Percentiles rank a stretch among this genome's conserved stretches.
Evolutionary conservation across 352 stramenopile genomes (phyloP).

Genomic region (Pythium grandisporangium): DNA sequence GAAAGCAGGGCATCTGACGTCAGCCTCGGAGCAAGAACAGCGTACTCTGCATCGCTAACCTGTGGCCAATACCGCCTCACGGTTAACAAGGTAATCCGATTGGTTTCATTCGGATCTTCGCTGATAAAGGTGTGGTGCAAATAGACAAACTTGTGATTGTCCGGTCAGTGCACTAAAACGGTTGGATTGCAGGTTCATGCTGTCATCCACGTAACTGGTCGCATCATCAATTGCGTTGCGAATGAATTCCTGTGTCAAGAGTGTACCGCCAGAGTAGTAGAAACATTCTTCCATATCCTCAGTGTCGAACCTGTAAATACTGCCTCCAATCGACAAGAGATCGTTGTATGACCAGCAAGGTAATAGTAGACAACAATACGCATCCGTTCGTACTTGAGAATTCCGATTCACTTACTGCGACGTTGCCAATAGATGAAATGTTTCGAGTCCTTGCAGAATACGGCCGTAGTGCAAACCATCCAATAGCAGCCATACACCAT

Average conservation of each 20-base stretch:
- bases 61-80: not conserved
- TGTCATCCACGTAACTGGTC: not conserved
- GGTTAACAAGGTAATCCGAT: too few species aligned
- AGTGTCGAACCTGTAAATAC: not conserved
- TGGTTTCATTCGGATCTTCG: not conserved
- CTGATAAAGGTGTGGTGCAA: conserved; percentile 3
- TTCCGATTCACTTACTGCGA: conserved; percentile 10
- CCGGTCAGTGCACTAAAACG: too few species aligned
- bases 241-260: not conserved
- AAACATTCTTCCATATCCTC: conserved; percentile 2
- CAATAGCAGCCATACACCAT: conserved; percentile 10
- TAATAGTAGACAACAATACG: conserved; percentile 7
- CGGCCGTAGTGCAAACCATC: conserved; percentile 13
- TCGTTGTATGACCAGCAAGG: conserved; percentile 7
- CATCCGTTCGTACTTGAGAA: not conserved
- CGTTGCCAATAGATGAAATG: conserved; percentile 6
- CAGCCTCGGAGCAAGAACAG: not conserved
- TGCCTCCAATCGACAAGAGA: not conserved
- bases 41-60: conserved; percentile 4
- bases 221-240: not conserved
- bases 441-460: conserved; percentile 3
- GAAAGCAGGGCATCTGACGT: not conserved
- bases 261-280: conserved; percentile 7
- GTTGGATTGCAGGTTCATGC: too few species aligned
- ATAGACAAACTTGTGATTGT: not conserved